Conservation (phyloP, 441 rosid species). For the Corymbia citriodora region DNA sequence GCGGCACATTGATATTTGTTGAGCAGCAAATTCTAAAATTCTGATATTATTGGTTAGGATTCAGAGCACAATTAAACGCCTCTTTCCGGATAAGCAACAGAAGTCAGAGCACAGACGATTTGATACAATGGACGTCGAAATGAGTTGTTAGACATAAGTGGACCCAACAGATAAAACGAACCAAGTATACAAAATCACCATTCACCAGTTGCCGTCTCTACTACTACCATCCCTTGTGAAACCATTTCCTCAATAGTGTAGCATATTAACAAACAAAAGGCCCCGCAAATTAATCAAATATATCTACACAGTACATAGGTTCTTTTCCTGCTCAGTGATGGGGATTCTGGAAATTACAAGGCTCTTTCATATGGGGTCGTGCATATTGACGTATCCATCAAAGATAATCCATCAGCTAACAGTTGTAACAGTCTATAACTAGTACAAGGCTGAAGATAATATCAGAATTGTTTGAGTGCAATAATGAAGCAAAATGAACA, state of each 20-base stretch:
- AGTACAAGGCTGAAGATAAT: background rate
- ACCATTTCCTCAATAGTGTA: background rate
- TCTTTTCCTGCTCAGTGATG: background rate
- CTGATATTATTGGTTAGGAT: background rate
- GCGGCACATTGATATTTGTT: background rate
- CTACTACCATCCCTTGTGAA: background rate
- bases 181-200: background rate
- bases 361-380: background rate
- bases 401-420: background rate
- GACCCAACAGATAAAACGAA: background rate
- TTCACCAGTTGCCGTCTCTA: background rate
- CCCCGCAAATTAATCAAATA: background rate
- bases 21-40: background rate
- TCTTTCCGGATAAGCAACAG: background rate
- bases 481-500: background rate
- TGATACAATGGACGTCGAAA: background rate
- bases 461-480: background rate
- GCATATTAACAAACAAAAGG: background rate
- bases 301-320: background rate
- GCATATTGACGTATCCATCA: background rate
- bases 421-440: background rate
- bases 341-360: background rate
- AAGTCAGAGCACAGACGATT: background rate
- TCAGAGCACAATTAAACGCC: background rate
- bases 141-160: background rate